Conservation (phyloP, 148 eudicot genomes). For the Rhododendron molle region DNA sequence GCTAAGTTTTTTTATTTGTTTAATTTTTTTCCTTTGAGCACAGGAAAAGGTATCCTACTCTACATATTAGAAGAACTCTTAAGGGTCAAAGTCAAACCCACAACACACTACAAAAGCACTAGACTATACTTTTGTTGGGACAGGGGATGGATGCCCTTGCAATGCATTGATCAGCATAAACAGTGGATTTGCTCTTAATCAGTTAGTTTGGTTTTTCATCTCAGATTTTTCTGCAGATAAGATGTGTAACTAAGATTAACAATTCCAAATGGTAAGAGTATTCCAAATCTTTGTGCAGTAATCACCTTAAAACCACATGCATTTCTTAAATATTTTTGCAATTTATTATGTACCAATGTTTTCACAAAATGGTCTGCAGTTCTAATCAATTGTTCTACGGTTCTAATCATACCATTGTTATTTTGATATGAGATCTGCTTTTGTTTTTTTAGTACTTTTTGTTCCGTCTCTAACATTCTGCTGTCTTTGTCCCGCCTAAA, state of each 20-base stretch:
- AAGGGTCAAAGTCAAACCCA: neutral
- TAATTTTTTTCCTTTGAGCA: neutral
- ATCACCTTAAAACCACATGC: neutral
- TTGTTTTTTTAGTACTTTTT: neutral
- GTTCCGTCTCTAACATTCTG: neutral
- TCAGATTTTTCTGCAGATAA: neutral
- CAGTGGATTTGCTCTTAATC: neutral
- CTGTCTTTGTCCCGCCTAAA: conserved; percentile 5
- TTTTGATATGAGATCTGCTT: neutral
- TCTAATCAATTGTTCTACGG: no score
- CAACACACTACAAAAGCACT: neutral
- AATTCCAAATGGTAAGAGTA: neutral
- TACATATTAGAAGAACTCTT: neutral
- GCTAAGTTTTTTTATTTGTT: neutral
- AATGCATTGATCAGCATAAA: neutral
- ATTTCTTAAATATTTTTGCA: neutral
- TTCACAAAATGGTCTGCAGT: no score
- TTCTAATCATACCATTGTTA: no score
- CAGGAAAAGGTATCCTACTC: neutral
- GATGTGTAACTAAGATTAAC: neutral
- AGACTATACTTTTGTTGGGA: neutral
- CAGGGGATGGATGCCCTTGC: neutral
- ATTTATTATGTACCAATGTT: neutral
- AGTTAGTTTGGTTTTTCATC: neutral
- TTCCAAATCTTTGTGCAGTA: neutral